Evolutionary conservation across 148 eudicot genomes (phyloP).

Genomic region (Vaccinium myrtillus): DNA sequence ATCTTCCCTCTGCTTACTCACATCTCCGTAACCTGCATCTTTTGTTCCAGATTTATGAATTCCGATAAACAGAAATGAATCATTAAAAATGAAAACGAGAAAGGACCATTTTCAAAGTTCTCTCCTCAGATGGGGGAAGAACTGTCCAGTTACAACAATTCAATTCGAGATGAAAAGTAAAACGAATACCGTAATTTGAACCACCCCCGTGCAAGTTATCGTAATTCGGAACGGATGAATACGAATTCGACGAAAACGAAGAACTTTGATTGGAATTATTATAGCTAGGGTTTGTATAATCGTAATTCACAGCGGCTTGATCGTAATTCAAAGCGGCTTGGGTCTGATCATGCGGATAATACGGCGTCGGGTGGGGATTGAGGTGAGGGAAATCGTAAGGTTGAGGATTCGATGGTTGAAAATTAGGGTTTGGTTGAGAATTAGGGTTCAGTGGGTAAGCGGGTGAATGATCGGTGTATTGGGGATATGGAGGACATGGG

Average conservation of each 20-base stretch:
- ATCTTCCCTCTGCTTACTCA: slow-evolving; percentile 6
- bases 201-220: slow-evolving; percentile 20
- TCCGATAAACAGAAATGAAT: neutral
- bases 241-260: slow-evolving; percentile 16
- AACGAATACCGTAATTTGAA: slow-evolving; percentile 13
- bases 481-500: slow-evolving; percentile 33
- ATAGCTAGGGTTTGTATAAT: slow-evolving; percentile 18
- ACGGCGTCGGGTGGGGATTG: slow-evolving; percentile 20
- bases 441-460: slow-evolving; percentile 36
- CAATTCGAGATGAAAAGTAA: neutral
- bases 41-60: slow-evolving; percentile 17
- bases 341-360: slow-evolving; percentile 41
- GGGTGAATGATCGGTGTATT: slow-evolving; percentile 35
- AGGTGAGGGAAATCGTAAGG: slow-evolving; percentile 34
- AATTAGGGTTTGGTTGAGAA: slow-evolving; percentile 36
- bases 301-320: slow-evolving; percentile 27
- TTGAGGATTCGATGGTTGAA: slow-evolving; percentile 26
- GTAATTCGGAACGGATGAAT: slow-evolving; percentile 20
- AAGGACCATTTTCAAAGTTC: neutral
- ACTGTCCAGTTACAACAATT: neutral
- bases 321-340: slow-evolving; percentile 28
- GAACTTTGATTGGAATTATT: slow-evolving; percentile 21
- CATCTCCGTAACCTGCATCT: slow-evolving; percentile 12
- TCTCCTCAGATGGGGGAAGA: neutral
- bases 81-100: neutral